A percentile compares a stretch with the other conserved stretches of the same genome.
phyloP scores from a whole-genome alignment of 345 rosid species.

The Schrenkiella parvula region DNA sequence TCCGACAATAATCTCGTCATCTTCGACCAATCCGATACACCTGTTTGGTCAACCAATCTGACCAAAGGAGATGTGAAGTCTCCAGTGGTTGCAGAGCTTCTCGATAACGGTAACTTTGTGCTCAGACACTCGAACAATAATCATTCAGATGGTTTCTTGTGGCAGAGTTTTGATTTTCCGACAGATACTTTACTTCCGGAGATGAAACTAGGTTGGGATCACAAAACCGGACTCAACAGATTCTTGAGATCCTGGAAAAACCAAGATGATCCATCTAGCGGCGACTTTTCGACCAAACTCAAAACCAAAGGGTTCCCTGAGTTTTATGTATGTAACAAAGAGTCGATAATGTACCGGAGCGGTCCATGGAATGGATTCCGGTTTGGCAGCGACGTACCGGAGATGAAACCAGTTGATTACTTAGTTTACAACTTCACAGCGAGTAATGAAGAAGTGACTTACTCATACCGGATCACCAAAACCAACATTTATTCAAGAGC shows the following conservation, averaged over 20 bases:
- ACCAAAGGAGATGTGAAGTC: background rate
- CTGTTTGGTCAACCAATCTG: conserved; percentile 49
- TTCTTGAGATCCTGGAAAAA: conserved; percentile 50
- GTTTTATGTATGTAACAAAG: conserved; percentile 29
- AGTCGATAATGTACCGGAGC: conserved; percentile 24
- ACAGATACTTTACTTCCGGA: background rate
- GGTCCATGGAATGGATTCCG: conserved; percentile 64
- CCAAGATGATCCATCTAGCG: conserved; percentile 47
- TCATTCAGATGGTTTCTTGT: conserved; percentile 17
- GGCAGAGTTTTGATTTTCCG: conserved; percentile 26
- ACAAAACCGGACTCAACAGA: conserved; percentile 33
- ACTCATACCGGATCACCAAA: conserved; percentile 30
- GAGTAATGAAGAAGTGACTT: conserved; percentile 33
- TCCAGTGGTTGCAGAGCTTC: conserved; percentile 42
- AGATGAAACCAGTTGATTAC: conserved; percentile 43
- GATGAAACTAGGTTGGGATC: conserved; percentile 44
- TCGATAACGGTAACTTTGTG: conserved; percentile 60
- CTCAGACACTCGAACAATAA: conserved; percentile 34
- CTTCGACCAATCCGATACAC: conserved; percentile 14
- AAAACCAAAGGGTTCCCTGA: conserved; percentile 55
- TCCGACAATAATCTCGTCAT: conserved; percentile 35
- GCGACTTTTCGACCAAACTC: conserved; percentile 40
- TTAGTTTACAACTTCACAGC: conserved; percentile 35
- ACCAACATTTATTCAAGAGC: conserved; percentile 39
- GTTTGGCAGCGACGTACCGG: conserved; percentile 58